These are phyloP conservation scores for Penicillium macrosclerotiorum DNA, from an alignment of 495 filamentous ascomycete species.

Conservation along the genomic window DNA sequence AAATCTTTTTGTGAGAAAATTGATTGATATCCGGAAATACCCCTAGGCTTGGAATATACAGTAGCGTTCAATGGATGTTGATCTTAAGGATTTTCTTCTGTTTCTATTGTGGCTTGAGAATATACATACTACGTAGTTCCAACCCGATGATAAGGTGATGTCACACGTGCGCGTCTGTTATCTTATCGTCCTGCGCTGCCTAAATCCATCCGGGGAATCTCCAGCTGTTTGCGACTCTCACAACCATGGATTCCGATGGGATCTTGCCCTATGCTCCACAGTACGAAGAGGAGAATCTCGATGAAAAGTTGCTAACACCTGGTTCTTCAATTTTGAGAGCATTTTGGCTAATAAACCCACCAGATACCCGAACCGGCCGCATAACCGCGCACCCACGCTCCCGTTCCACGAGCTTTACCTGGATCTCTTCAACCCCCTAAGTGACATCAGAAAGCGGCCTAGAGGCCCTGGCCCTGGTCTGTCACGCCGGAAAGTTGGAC, in stretches of 20 bases:
- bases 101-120: background rate
- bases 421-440: conserved; percentile 82
- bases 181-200: conserved; percentile 36
- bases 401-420: conserved; percentile 80
- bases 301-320: conserved; percentile 55
- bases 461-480: conserved; percentile 43
- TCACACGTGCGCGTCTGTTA: conserved; percentile 15
- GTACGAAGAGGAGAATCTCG: conserved; percentile 51
- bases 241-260: conserved; percentile 50
- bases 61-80: background rate
- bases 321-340: background rate
- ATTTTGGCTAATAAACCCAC: conserved; percentile 16
- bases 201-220: conserved; percentile 25
- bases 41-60: background rate
- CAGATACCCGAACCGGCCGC: conserved; percentile 84
- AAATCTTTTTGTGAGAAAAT: background rate
- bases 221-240: conserved; percentile 19
- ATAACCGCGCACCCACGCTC: conserved; percentile 73
- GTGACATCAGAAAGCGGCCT: conserved; percentile 76
- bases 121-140: background rate
- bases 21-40: background rate
- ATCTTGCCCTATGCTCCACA: conserved; percentile 16
- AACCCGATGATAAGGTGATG: conserved; percentile 5
- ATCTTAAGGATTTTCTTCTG: background rate
- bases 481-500: conserved; percentile 52